These are phyloP conservation scores for Chenopodium suecicum DNA, from an alignment of 148 eudicot species.

Conservation along the genomic window DNA sequence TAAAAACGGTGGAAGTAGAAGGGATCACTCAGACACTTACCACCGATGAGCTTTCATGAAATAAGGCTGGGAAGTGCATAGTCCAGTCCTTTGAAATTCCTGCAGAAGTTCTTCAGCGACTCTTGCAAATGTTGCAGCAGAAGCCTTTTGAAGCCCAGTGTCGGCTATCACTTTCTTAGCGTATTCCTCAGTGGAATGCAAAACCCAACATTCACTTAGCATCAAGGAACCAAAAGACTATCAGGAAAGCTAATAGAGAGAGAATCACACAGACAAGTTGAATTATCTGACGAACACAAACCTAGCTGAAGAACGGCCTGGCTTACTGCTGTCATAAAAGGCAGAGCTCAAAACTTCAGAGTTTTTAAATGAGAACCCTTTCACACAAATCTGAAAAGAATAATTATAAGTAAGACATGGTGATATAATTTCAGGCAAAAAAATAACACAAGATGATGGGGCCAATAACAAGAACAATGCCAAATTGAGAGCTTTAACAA, in stretches of 20 bases:
- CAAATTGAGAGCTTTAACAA: background rate
- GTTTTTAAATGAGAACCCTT: constrained; percentile 67
- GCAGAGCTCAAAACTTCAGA: constrained; percentile 74
- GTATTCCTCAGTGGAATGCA: constrained; percentile 80
- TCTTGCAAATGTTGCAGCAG: constrained; percentile 47
- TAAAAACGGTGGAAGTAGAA: too few relatives aligned
- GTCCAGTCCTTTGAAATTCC: constrained; percentile 68
- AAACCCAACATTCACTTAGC: constrained; percentile 81
- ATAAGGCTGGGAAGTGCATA: constrained; percentile 61
- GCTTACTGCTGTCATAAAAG: constrained; percentile 89
- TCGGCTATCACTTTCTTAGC: constrained; percentile 67
- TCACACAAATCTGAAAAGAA: constrained; percentile 56
- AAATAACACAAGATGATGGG: background rate
- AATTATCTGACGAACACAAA: constrained; percentile 26
- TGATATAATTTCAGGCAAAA: constrained; percentile 1
- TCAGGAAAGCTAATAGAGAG: background rate
- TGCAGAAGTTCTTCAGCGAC: constrained; percentile 71
- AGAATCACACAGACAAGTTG: constrained; percentile 1
- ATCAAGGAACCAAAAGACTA: constrained; percentile 13
- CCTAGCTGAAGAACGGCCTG: constrained; percentile 70
- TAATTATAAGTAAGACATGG: background rate
- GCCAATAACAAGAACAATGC: background rate
- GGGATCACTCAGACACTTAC: constrained; percentile 41
- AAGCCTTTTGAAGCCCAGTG: constrained; percentile 72
- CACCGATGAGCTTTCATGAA: constrained; percentile 96